A percentile compares a stretch with the other conserved stretches of the same genome.
Evolutionary conservation across 768 basidiomycete species (phyloP).

Genomic region (Pisolithus orientalis): DNA sequence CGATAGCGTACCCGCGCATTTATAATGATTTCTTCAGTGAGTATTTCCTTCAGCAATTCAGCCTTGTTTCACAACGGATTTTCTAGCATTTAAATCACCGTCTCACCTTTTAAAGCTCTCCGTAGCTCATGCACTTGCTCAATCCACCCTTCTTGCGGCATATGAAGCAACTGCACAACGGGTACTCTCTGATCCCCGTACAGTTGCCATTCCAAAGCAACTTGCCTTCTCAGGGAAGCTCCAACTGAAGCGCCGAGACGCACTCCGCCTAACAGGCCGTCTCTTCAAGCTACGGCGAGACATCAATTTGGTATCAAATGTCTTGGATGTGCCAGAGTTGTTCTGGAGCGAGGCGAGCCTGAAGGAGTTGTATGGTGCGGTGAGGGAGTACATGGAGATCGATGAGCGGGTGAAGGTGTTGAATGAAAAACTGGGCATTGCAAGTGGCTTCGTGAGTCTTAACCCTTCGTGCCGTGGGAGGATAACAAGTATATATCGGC

Average conservation of each 20-base stretch:
- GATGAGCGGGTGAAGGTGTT: slow-evolving; percentile 73
- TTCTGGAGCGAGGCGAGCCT: slow-evolving; percentile 95
- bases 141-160: slow-evolving; percentile 85
- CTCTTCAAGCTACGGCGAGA: slow-evolving; percentile 86
- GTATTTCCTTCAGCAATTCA: slow-evolving; percentile 21
- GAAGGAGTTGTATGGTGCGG: slow-evolving; percentile 85
- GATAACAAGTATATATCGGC: not conserved
- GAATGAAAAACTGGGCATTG: slow-evolving; percentile 84
- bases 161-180: slow-evolving; percentile 76
- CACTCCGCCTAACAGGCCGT: slow-evolving; percentile 78
- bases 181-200: slow-evolving; percentile 71
- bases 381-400: slow-evolving; percentile 94
- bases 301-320: slow-evolving; percentile 87
- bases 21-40: slow-evolving; percentile 95
- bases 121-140: slow-evolving; percentile 91
- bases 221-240: slow-evolving; percentile 75
- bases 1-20: slow-evolving; percentile 82
- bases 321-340: slow-evolving; percentile 87
- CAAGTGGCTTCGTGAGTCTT: slow-evolving; percentile 75
- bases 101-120: slow-evolving; percentile 89
- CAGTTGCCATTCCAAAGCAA: slow-evolving; percentile 77
- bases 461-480: not conserved
- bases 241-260: slow-evolving; percentile 70
- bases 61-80: not conserved
- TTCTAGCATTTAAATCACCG: slow-evolving; percentile 79